Conservation (phyloP, 192 early-diverging fungal species). For the Gryganskiella cystojenkinii region DNA sequence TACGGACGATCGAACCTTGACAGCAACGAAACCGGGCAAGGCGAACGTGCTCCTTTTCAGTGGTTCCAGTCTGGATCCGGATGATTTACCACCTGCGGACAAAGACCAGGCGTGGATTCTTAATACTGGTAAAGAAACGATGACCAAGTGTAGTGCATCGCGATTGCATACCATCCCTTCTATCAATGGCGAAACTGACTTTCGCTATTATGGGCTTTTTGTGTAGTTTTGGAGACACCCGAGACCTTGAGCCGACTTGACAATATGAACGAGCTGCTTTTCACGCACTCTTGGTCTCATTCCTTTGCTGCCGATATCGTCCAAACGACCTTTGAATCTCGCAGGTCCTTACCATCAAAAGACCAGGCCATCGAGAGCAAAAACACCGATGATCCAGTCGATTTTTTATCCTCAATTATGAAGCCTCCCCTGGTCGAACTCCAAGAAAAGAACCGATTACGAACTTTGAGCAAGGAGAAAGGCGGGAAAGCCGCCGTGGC, state of each 20-base stretch:
- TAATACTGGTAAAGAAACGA: constrained; percentile 3
- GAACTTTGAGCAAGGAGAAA: neutral
- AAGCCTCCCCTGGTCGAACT: constrained; percentile 15
- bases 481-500: constrained; percentile 15
- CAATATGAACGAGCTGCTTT: neutral
- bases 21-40: no score
- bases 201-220: no score
- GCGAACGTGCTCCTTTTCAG: constrained; percentile 17
- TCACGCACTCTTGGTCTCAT: constrained; percentile 23
- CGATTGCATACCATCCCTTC: no score
- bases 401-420: constrained; percentile 7
- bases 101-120: constrained; percentile 21
- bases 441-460: constrained; percentile 17
- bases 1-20: neutral
- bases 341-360: neutral
- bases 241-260: no score
- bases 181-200: no score
- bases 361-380: neutral
- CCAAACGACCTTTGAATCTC: constrained; percentile 4
- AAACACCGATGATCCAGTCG: neutral
- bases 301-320: constrained; percentile 10
- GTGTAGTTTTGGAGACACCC: neutral
- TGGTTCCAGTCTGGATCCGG: neutral
- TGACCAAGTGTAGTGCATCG: no score
- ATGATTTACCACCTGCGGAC: constrained; percentile 1